Percentiles rank a stretch among this genome's conserved stretches.
Conservation (phyloP, 2,329 filamentous ascomycete species). For the Diaporthe caulivora region DNA sequence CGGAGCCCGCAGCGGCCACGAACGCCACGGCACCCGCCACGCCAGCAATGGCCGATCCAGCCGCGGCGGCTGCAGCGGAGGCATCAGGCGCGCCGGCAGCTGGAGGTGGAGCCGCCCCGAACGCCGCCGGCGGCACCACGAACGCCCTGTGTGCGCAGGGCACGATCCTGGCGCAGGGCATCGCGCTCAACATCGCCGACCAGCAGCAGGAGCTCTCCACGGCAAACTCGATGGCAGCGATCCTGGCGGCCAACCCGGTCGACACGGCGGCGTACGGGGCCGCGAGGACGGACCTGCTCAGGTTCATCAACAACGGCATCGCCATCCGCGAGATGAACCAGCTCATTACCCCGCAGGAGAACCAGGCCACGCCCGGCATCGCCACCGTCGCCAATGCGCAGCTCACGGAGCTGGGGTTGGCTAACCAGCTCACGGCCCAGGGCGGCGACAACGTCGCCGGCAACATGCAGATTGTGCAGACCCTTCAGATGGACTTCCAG, state of each 20-base stretch:
- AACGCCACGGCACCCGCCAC: not conserved
- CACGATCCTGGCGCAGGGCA: constrained; percentile 43
- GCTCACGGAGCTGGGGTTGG: constrained; percentile 37
- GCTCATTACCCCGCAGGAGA: constrained; percentile 40
- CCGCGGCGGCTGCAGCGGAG: not conserved
- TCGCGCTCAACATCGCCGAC: constrained; percentile 43
- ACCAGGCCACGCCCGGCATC: constrained; percentile 39
- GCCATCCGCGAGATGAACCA: constrained; percentile 43
- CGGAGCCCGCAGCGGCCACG: not conserved
- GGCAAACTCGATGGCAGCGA: constrained; percentile 29
- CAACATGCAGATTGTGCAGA: constrained; percentile 37
- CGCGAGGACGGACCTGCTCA: constrained; percentile 40
- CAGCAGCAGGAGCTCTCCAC: constrained; percentile 43
- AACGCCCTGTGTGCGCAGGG: constrained; percentile 37
- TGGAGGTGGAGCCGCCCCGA: not conserved
- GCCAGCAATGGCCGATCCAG: constrained; percentile 7
- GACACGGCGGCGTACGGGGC: constrained; percentile 37
- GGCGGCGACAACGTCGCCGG: constrained; percentile 35
- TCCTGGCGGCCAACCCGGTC: constrained; percentile 38
- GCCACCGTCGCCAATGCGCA: constrained; percentile 40
- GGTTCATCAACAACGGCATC: constrained; percentile 44
- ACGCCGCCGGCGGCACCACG: constrained; percentile 6
- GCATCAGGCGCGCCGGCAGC: constrained; percentile 26
- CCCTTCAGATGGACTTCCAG: constrained; percentile 39
- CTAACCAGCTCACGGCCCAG: constrained; percentile 33